Percentiles rank a stretch among this genome's conserved stretches.
phyloP scores from a whole-genome alignment of 2,329 filamentous ascomycete species.

The Pseudodiploospora longispora region DNA sequence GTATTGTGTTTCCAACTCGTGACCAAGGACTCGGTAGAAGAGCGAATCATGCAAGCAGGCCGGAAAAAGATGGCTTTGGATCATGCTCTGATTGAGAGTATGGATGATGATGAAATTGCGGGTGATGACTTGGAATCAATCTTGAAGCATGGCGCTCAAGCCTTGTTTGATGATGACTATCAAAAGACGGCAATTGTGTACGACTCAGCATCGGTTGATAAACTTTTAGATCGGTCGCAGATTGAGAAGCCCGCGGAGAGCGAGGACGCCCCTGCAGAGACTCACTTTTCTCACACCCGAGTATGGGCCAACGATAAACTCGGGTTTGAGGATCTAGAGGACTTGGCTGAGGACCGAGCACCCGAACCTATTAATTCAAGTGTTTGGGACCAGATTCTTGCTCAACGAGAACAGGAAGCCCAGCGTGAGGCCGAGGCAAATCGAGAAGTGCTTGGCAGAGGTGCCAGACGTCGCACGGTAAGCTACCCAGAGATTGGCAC shows the following conservation, averaged over 20 bases:
- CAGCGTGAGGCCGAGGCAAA: slow-evolving; percentile 60
- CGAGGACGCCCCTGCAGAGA: slow-evolving; percentile 59
- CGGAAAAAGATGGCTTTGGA: slow-evolving; percentile 94
- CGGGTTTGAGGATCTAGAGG: slow-evolving; percentile 55
- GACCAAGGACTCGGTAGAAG: slow-evolving; percentile 81
- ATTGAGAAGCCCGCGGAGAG: slow-evolving; percentile 63
- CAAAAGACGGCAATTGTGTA: slow-evolving; percentile 69
- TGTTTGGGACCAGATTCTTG: slow-evolving; percentile 86
- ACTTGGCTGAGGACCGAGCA: slow-evolving; percentile 42
- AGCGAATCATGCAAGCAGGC: slow-evolving; percentile 93
- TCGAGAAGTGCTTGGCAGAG: slow-evolving; percentile 73
- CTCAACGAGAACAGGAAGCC: slow-evolving; percentile 71
- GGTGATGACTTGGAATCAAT: slow-evolving; percentile 80
- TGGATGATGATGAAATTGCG: slow-evolving; percentile 75
- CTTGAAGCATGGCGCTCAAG: slow-evolving; percentile 76
- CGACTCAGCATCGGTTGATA: slow-evolving; percentile 74
- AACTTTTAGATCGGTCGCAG: slow-evolving; percentile 78
- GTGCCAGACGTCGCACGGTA: slow-evolving; percentile 59
- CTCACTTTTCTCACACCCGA: slow-evolving; percentile 79
- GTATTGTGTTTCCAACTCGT: slow-evolving; percentile 93
- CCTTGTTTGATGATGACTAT: slow-evolving; percentile 72
- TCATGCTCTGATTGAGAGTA: slow-evolving; percentile 85
- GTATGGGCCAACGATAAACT: slow-evolving; percentile 84
- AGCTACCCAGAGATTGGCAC: slow-evolving; percentile 6
- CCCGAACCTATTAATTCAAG: slow-evolving; percentile 52